Evolutionary conservation across 78 protist species (phyloP), one percentile per base, ranked within the genome.

Genomic region (Isochrysis galbana): DNA sequence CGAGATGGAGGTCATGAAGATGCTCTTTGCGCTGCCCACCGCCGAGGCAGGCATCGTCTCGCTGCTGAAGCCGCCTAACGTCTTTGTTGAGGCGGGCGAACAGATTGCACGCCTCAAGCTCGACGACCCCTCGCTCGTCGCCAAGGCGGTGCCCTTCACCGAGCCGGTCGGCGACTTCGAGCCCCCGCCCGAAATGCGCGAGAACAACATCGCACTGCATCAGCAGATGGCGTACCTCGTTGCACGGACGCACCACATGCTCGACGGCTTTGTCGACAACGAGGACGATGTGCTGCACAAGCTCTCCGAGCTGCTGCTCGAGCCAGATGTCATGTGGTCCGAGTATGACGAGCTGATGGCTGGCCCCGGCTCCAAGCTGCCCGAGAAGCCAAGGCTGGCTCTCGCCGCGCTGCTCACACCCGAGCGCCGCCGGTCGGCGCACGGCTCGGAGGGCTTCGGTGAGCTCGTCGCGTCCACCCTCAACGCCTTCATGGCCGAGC

Each of bases 1-100:
- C 36, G 69, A 80, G 41, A 94, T 39, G 96, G 99, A 98, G 92
- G 98, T 96, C 42, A 98, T 98, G 99, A 98, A 98, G 96, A 98
- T 98, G 99, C 84, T 93, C 92, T 87, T 96, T 96, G 95, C 95
- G 32, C 89, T 98, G 34, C 26, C 32, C 11, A 94, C 94, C 5
- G 69, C 94, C 36, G 97, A 95, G 44, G 82, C 94, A 0, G 99
- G 99, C 51, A 23, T 1, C 61, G 70, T 98, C 74, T 10, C 42
- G 29, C 44, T 1, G 36, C 10, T 44, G 26, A 11, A 21, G 25
- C 41, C 36, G 23, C 69, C 45, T 3, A 98, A 98, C 70, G 2
- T 96, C 51, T 91, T 96, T 26, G 42, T 98, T 90, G n/a, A 82
- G 14, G 91, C 97, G 0, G 99, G 99, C 70, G 96, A 96, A 10